Evolutionary conservation across 1,284 basidiomycete genomes (phyloP).

Genomic region (Moesziomyces sp.): DNA sequence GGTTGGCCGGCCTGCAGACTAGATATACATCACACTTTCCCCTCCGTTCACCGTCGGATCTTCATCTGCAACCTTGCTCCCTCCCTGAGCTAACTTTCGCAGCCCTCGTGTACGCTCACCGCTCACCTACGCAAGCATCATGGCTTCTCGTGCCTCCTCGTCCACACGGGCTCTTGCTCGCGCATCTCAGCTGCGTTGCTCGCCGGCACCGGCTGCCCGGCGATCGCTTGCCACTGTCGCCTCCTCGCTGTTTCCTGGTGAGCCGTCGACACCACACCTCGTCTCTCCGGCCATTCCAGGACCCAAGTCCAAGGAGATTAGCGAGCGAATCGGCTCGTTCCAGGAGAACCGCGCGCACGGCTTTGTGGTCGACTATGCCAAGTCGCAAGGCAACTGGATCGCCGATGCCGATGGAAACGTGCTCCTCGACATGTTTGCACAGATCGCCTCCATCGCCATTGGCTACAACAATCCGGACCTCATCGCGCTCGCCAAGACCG

Average conservation of each 20-base stretch:
- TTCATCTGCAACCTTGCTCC: not conserved
- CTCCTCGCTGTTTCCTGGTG: conserved; percentile 53
- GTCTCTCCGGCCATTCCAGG: conserved; percentile 62
- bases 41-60: not conserved
- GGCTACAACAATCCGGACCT: conserved; percentile 72
- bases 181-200: conserved; percentile 3
- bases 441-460: conserved; percentile 68
- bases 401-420: conserved; percentile 73
- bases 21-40: not conserved
- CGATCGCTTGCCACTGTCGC: conserved; percentile 39
- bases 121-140: conserved; percentile 18
- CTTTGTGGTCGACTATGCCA: conserved; percentile 69
- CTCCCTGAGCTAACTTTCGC: not conserved
- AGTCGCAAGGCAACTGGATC: conserved; percentile 68
- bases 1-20: not conserved
- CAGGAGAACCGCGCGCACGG: conserved; percentile 69
- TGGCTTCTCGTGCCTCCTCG: conserved; percentile 15
- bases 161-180: conserved; percentile 16
- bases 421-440: conserved; percentile 72
- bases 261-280: conserved; percentile 60
- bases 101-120: not conserved
- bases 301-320: conserved; percentile 59
- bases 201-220: conserved; percentile 13
- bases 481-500: conserved; percentile 60
- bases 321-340: conserved; percentile 66